Base-by-base conservation (phyloP, 2,329 filamentous ascomycete species). In the Lojkania enalia region DNA sequence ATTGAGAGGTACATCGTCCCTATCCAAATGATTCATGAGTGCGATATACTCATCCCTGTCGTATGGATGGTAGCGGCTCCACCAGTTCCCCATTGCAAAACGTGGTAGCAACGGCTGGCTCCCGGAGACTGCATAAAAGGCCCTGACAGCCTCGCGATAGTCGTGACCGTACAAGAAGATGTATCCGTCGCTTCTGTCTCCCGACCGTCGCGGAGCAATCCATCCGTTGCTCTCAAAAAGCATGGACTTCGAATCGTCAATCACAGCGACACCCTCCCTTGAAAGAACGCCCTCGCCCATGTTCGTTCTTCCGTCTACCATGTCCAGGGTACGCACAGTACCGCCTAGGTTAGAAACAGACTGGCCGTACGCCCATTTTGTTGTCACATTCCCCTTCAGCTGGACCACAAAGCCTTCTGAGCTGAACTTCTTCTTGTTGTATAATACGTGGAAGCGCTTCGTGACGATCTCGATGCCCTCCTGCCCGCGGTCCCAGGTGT, bases 81-180 rank as follows among this genome's bases (percentile, higher is more conserved):
- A 85, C 82, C 83, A 86, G 51, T 85, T 85, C 0, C 82, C 82
- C 27, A 85, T 66, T 0, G 78, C 73, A 71, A 77, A 84, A 12
- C 81, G 71, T 0, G 81, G 81, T 0, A 84, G 60, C 7, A 76
- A 45, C 2, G 81, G 81, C 51, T 82, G 79, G 15, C 69, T 70
- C 2, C 81, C 81, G 2, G 80, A 82, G 11, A 85, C 62, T 1
- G 72, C 69, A 57, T 82, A 83, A 25, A 81, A 76, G 0, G 76
- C 74, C 44, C 73, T 72, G 40, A 84, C 74, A 13, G 80, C 80
- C 3, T 66, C 75, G 39, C 72, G 71, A 54, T 79, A 84, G 51
- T 83, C 78, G 45, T 72, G 74, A 2, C 81, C 81, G 52, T 83
- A 84, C 32, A 73, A 70, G 63, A 84, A 84, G 2, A 85, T 69